Percentiles rank a stretch among this genome's conserved stretches.
Evolutionary conservation across 306 rosid genomes (phyloP).

Genomic region (Potentilla sterilis): DNA sequence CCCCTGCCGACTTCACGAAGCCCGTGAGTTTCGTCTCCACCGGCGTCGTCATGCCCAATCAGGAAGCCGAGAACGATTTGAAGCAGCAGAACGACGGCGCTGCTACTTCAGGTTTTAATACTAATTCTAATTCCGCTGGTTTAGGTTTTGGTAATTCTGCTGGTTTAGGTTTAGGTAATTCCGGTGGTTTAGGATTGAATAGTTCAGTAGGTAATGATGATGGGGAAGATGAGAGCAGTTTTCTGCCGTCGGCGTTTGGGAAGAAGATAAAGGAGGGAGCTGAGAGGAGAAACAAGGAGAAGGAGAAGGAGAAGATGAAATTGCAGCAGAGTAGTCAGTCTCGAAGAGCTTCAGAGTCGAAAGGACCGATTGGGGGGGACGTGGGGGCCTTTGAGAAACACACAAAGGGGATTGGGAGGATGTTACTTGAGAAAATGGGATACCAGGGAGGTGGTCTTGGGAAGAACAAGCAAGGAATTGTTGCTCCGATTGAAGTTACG

Average conservation of each 20-base stretch:
- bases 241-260: constrained; percentile 78
- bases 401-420: constrained; percentile 82
- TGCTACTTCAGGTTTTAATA: constrained; percentile 39
- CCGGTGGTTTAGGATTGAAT: constrained; percentile 40
- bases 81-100: constrained; percentile 38
- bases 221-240: constrained; percentile 26
- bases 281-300: constrained; percentile 60
- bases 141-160: constrained; percentile 37
- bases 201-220: constrained; percentile 28
- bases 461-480: constrained; percentile 78
- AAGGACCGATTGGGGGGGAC: constrained; percentile 26
- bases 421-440: constrained; percentile 85
- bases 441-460: constrained; percentile 98
- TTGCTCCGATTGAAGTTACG: constrained; percentile 68
- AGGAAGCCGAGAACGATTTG: constrained; percentile 44
- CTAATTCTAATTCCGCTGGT: constrained; percentile 3
- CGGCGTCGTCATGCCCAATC: constrained; percentile 62
- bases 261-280: constrained; percentile 83
- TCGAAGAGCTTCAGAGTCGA: constrained; percentile 8
- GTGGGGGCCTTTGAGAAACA: constrained; percentile 77
- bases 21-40: constrained; percentile 85
- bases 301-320: constrained; percentile 53
- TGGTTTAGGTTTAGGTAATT: constrained; percentile 21
- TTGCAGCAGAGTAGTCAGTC: constrained; percentile 42
- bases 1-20: constrained; percentile 47